Base-by-base conservation (phyloP, 805 yeast species). In the Spathaspora hagerdaliae region DNA sequence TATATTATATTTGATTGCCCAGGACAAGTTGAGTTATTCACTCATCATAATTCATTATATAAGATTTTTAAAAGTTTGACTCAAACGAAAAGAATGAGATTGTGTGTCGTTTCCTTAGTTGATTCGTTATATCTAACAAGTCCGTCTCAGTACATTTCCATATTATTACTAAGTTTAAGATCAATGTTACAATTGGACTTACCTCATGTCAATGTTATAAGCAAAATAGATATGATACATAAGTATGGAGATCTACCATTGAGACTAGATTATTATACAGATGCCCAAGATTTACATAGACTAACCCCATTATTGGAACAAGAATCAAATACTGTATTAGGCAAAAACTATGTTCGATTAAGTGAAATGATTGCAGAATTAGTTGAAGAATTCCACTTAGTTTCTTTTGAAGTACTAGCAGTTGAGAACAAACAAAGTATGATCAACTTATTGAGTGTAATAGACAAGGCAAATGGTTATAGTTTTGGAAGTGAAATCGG, bases 1-100 rank as follows among this genome's bases (percentile, higher is more conserved):
- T 92, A 88, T 58, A 70, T 92, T 53, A 87, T 92, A 33, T 90
- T 92, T 63, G 98, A 92, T 62, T 91, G 97, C 63, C 97, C 98
- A 0, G 99, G 99, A 1, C 99, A 94, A 62, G 94, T 90, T 1
- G 99, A 94, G 61, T 75, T 94, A 12, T 94, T 87, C 66, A 94
- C 99, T 2, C 95, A 87, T 58, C 96, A 88, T 56, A 77, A 83
- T 1, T 82, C 96, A 0, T 67, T 95, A 37, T 75, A 74, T 36
- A 71, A 72, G 43, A 84, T 94, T 5, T 87, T 91, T 64, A 76
- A 77, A 49, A 73, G 62, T 39, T 67, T 94, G 38, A 54, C 56
- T 1, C 83, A 81, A 48, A 36, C 42, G 10, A 81, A 81, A 42
- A 90, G 82, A 49, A 75, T 88, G 55, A 72, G 98, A 42, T 61